Evolutionary conservation across 176 grass and related monocot genomes (phyloP), one percentile per base, ranked within the genome.

Genomic region (Melocanna baccifera): DNA sequence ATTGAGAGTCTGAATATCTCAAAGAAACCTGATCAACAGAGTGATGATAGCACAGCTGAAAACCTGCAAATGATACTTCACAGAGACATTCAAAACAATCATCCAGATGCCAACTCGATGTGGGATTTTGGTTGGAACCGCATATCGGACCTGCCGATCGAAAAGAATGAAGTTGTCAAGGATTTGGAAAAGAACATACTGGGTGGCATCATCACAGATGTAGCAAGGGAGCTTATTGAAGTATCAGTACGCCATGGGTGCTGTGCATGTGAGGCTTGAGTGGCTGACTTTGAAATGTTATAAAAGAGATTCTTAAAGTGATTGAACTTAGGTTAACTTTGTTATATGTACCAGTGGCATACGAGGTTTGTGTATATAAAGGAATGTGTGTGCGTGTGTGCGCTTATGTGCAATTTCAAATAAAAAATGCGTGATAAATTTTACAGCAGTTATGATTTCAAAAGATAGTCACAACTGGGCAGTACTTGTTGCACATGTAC

Each of bases 101-200:
- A 92, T 57, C 84, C 91, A 14, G 96, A 96, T 87, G 74, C 86
- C 45, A 96, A 94, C 88, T 91, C 91, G 13, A 83, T 81, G 84
- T 96, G 96, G 96, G 91, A 94, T 78, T 92, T 94, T 39, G 88
- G 88, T 12, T 99, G 93, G 96, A 91, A 90, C 80, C 42, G 39
- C 36, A 34, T 77, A 0, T 37, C 26, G 12, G 40, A 70, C 56
- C 50, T 89, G n/a, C 81, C 77, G 0, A 29, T 94, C 30, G 86
- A 94, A 50, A 89, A 78, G 15, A 79, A 77, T 15, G 91, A 96
- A 59, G 56, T 99, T 8, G 58, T 77, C 16, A 94, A 48, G 83
- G 93, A 94, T 85, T 55, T 96, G 41, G 91, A 94, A 61, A 99
- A 87, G 77, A 90, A 89, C 79, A 86, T 96, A 67, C 46, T 94